Percentiles rank a stretch among this genome's conserved stretches.
Conservation (phyloP, 2,329 filamentous ascomycete genomes). For the Drechslerella dactyloides region DNA sequence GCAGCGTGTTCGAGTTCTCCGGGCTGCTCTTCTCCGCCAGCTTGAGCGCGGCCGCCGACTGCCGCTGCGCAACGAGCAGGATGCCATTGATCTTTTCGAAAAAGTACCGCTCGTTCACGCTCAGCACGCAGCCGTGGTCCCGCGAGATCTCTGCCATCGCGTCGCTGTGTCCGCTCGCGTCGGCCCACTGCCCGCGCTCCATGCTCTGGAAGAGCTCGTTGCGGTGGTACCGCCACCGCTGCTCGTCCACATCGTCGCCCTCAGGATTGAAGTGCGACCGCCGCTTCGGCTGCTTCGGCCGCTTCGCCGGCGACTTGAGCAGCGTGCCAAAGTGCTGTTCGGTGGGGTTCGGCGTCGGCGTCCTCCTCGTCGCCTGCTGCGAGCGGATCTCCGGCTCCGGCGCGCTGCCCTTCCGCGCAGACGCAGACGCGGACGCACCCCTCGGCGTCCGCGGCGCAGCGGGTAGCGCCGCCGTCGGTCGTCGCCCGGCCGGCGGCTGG, state of each 20-base stretch:
- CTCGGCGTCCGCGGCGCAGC: neutral
- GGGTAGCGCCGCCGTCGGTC: conserved; percentile 22
- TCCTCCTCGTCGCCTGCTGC: neutral
- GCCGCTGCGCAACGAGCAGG: conserved; percentile 42
- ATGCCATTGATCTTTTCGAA: conserved; percentile 51
- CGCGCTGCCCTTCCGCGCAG: conserved; percentile 27
- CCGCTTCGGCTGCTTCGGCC: conserved; percentile 16
- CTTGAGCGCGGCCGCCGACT: conserved; percentile 39
- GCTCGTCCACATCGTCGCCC: conserved; percentile 45
- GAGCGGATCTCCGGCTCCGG: conserved; percentile 4
- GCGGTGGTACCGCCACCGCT: conserved; percentile 48
- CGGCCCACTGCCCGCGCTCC: conserved; percentile 40
- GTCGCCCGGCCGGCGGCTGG: conserved; percentile 26
- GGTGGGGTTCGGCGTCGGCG: conserved; percentile 15
- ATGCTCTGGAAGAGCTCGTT: conserved; percentile 46
- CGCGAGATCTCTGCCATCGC: conserved; percentile 45
- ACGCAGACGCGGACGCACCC: neutral
- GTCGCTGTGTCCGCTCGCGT: conserved; percentile 45
- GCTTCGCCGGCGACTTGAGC: conserved; percentile 45
- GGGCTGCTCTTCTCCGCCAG: conserved; percentile 39
- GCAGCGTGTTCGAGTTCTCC: conserved; percentile 46
- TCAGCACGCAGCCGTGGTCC: conserved; percentile 45
- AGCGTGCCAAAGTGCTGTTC: conserved; percentile 36
- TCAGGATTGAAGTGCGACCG: conserved; percentile 46
- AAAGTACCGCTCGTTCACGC: conserved; percentile 48